Evolutionary conservation across 2,329 filamentous ascomycete genomes (phyloP).

Genomic region (Hypoxylon sp.): DNA sequence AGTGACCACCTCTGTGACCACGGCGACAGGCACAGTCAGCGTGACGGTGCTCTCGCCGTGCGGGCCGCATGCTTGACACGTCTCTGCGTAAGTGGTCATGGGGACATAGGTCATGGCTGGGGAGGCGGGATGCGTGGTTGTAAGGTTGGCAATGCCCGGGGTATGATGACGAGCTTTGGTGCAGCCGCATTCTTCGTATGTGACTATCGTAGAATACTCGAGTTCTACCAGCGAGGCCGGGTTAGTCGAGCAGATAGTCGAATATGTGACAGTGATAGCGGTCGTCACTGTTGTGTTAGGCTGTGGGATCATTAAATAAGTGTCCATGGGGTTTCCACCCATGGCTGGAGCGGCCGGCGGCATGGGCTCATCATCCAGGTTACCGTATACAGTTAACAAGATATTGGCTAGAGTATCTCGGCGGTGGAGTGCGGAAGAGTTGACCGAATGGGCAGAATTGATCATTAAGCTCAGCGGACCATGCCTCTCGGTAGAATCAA

Average conservation of each 20-base stretch:
- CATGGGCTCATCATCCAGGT: conserved; percentile 51
- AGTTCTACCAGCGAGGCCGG: conserved; percentile 53
- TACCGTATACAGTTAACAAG: conserved; percentile 63
- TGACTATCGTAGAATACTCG: conserved; percentile 55
- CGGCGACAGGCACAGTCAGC: conserved; percentile 53
- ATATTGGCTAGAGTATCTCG: conserved; percentile 51
- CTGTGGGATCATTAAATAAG: background rate
- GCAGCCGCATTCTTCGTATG: conserved; percentile 51
- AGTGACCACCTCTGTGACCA: conserved; percentile 42
- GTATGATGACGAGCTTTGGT: conserved; percentile 8
- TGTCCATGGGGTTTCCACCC: conserved; percentile 40
- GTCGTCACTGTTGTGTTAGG: conserved; percentile 42
- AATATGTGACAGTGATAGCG: conserved; percentile 55
- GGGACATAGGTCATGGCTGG: conserved; percentile 35
- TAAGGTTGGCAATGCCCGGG: background rate
- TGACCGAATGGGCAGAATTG: conserved; percentile 27
- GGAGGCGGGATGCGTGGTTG: background rate
- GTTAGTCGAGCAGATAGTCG: conserved; percentile 56
- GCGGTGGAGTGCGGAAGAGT: conserved; percentile 43
- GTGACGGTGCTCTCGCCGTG: conserved; percentile 55
- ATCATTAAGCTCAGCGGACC: conserved; percentile 1
- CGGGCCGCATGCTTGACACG: conserved; percentile 54
- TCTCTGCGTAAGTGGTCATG: conserved; percentile 52
- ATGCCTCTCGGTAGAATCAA: conserved; percentile 23
- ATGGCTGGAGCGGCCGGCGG: conserved; percentile 56